phyloP scores from a whole-genome alignment of 177 flowering plant species.

The Telopea speciosissima region DNA sequence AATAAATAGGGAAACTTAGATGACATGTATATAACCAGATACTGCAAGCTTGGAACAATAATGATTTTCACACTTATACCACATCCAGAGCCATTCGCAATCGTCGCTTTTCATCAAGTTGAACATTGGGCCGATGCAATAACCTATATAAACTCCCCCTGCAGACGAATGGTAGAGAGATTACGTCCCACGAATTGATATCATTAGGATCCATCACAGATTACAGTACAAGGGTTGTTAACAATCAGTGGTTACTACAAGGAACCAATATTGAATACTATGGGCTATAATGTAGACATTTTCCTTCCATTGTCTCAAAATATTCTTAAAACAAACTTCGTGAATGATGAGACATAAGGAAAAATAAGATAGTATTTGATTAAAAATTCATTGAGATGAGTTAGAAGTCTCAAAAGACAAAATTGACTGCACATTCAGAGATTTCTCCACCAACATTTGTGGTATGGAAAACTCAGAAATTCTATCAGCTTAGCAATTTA shows the following conservation, averaged over 20 bases:
- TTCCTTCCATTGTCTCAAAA: too few species aligned
- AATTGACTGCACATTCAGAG: too few species aligned
- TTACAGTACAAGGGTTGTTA: not conserved
- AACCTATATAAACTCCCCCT: conserved; percentile 91
- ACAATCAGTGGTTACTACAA: not conserved
- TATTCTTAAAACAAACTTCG: too few species aligned
- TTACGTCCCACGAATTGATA: not conserved
- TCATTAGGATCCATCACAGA: not conserved
- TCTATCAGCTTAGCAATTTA: too few species aligned
- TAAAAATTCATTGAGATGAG: not conserved
- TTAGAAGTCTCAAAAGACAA: too few species aligned
- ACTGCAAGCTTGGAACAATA: not conserved
- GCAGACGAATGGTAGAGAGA: conserved; percentile 15
- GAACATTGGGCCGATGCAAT: conserved; percentile 66
- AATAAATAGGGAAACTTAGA: conserved; percentile 9
- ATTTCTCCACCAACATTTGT: too few species aligned
- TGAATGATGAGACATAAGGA: too few species aligned
- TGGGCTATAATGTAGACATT: too few species aligned
- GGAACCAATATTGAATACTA: not conserved
- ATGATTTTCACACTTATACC: conserved; percentile 38
- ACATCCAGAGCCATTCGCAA: conserved; percentile 92
- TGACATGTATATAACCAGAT: not conserved
- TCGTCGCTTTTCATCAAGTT: conserved; percentile 75
- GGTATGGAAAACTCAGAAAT: too few species aligned
- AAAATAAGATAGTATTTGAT: not conserved